Conservation (phyloP, 139 green algal genomes). For the Chlamydomonas eustigma region DNA sequence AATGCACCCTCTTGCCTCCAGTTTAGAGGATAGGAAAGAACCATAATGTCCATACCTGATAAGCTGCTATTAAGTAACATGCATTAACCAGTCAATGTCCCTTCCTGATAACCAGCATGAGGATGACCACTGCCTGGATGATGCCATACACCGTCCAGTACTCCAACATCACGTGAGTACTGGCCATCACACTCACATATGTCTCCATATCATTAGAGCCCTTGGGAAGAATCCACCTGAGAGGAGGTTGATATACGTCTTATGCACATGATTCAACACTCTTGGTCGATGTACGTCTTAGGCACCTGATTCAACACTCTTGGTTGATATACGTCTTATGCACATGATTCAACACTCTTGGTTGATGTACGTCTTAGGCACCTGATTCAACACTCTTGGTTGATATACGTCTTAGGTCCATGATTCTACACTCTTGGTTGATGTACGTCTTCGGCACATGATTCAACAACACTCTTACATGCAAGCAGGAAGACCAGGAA, state of each 20-base stretch:
- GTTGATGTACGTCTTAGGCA: too few species aligned
- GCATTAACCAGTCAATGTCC: neutral
- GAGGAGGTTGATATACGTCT: neutral
- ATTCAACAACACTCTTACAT: too few species aligned
- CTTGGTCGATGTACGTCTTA: too few species aligned
- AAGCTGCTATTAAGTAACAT: neutral
- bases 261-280: constrained; percentile 3
- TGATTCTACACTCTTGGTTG: too few species aligned
- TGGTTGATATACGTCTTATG: too few species aligned
- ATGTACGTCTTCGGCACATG: too few species aligned
- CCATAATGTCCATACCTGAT: neutral
- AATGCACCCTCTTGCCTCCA: too few species aligned
- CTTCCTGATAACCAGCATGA: constrained; percentile 23
- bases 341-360: too few species aligned
- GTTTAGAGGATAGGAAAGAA: neutral
- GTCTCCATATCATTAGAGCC: neutral
- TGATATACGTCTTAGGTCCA: too few species aligned
- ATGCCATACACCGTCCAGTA: constrained; percentile 18
- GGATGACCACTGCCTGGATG: constrained; percentile 23
- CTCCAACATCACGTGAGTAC: neutral
- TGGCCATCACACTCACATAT: constrained; percentile 8
- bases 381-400: too few species aligned
- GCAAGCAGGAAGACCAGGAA: neutral
- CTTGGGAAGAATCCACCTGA: neutral
- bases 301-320: neutral